Conservation (phyloP, 148 eudicot genomes). For the Rhododendron kiyosumense region DNA sequence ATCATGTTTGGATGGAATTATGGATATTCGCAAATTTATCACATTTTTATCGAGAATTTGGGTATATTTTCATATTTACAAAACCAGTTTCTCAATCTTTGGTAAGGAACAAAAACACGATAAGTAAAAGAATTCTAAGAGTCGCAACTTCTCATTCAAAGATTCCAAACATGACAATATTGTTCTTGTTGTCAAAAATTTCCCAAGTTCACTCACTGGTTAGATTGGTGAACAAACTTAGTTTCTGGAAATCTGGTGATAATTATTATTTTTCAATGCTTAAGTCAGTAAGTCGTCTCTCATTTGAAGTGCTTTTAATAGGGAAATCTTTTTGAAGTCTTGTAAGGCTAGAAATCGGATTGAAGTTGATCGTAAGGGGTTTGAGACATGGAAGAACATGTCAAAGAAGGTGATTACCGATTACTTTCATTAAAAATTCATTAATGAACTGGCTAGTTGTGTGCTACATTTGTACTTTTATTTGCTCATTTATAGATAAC, state of each 20-base stretch:
- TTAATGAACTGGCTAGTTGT: not conserved
- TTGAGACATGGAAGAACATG: conserved; percentile 65
- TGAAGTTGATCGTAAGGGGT: conserved; percentile 46
- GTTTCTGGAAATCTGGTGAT: not conserved
- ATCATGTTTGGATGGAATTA: not conserved
- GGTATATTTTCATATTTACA: not conserved
- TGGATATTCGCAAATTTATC: not conserved
- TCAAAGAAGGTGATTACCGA: conserved; percentile 33
- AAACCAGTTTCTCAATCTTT: not conserved
- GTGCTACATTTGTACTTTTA: not conserved
- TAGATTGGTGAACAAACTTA: not conserved
- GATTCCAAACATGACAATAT: not conserved
- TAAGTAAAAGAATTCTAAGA: not conserved
- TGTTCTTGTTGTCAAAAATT: not conserved
- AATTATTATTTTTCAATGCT: not conserved
- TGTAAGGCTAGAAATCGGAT: conserved; percentile 27
- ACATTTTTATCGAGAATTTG: not conserved
- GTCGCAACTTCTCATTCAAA: not conserved
- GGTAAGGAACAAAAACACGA: not conserved
- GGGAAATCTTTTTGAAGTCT: conserved; percentile 50
- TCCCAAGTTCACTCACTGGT: not conserved
- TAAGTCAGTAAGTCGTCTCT: not conserved
- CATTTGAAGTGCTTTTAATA: conserved; percentile 22
- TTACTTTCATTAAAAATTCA: not conserved
- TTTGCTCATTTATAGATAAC: not conserved